Conservation (phyloP, 176 grass and related monocot genomes). For the Avena atlantica region DNA sequence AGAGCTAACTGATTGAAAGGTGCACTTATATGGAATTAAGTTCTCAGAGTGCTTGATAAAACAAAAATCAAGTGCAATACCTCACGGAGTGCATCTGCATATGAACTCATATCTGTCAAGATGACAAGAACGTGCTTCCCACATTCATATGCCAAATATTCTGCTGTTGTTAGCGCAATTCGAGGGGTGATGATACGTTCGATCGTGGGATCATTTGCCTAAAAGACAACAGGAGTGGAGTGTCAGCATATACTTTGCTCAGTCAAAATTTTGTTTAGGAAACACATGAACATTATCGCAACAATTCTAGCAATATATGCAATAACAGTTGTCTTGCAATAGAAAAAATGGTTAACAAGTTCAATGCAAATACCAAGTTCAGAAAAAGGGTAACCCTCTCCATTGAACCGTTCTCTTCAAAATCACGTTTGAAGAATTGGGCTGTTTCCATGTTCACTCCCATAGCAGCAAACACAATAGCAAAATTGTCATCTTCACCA, state of each 20-base stretch:
- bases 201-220: constrained; percentile 99
- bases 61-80: constrained; percentile 51
- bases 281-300: neutral
- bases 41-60: neutral
- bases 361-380: constrained; percentile 74
- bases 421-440: constrained; percentile 99
- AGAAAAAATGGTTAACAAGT: constrained; percentile 14
- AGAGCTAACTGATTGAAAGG: constrained; percentile 11
- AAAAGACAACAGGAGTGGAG: constrained; percentile 23
- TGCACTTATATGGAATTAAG: neutral
- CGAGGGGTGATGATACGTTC: constrained; percentile 98
- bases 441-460: constrained; percentile 99
- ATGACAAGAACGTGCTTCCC: constrained; percentile 99
- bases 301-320: neutral
- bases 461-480: constrained; percentile 99
- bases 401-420: constrained; percentile 99
- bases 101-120: constrained; percentile 99
- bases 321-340: neutral
- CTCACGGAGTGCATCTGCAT: constrained; percentile 99
- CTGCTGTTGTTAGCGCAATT: constrained; percentile 96
- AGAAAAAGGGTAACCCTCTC: constrained; percentile 98
- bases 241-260: constrained; percentile 28
- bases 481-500: constrained; percentile 97
- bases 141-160: constrained; percentile 99
- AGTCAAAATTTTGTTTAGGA: neutral